Percentiles rank a stretch among this genome's conserved stretches.
phyloP scores from a whole-genome alignment of 331 rosid genomes.

The Arachis monticola region DNA sequence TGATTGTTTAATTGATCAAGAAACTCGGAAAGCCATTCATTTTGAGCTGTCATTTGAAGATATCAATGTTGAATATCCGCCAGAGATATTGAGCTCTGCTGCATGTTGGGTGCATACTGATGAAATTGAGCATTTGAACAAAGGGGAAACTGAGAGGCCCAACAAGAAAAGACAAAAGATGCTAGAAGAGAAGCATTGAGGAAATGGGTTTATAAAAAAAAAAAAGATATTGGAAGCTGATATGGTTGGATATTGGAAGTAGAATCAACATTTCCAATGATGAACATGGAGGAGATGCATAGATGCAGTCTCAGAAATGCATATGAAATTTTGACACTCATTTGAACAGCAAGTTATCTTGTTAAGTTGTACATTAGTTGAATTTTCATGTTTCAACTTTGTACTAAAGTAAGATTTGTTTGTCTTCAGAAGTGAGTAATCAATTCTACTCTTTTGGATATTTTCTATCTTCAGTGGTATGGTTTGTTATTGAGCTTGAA shows the following conservation, averaged over 20 bases:
- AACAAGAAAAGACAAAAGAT: no score
- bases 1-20: no score
- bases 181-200: background rate
- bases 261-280: background rate
- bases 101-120: background rate
- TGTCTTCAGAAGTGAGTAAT: background rate
- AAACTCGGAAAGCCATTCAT: background rate
- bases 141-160: background rate
- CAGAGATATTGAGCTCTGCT: no score
- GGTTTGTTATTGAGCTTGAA: background rate
- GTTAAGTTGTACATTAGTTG: background rate
- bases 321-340: background rate
- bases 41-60: no score
- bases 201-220: background rate
- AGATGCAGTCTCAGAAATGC: slow-evolving; percentile 1
- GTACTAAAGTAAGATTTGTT: background rate
- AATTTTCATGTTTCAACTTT: background rate
- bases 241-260: background rate
- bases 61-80: no score
- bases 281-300: background rate
- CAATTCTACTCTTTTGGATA: background rate
- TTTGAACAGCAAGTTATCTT: background rate
- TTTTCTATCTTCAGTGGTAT: background rate
- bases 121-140: background rate
- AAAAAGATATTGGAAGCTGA: background rate